Percentiles rank a stretch among this genome's conserved stretches.
These are phyloP conservation scores for Graphilbum fragrans DNA, from an alignment of 2,329 filamentous ascomycete species.

Conservation along the genomic window DNA sequence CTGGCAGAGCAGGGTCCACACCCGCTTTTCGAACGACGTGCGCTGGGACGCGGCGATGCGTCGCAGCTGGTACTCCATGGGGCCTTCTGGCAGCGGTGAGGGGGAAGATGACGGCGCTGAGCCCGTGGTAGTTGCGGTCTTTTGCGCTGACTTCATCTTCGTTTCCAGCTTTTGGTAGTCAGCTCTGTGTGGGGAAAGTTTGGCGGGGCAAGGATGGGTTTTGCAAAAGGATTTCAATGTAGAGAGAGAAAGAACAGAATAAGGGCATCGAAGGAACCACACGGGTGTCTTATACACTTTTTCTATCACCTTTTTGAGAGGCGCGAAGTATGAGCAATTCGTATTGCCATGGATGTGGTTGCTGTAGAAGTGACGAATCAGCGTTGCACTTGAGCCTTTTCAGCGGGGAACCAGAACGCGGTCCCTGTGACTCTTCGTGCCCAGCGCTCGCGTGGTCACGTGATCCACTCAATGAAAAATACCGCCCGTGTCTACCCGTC, in stretches of 20 bases:
- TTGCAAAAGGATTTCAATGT: background rate
- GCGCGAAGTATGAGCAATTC: background rate
- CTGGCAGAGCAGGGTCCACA: slow-evolving; percentile 64
- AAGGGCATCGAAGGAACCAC: background rate
- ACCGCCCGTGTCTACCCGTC: background rate
- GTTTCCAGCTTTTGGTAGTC: background rate
- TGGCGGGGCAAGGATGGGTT: background rate
- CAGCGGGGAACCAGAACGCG: background rate
- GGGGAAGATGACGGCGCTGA: background rate
- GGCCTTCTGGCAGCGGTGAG: background rate
- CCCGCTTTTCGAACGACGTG: slow-evolving; percentile 46
- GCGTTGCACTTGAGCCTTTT: background rate
- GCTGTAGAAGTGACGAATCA: slow-evolving; percentile 1
- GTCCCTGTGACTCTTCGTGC: no score
- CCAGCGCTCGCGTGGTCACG: background rate
- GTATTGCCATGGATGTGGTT: background rate
- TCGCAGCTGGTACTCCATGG: slow-evolving; percentile 26
- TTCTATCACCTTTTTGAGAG: no score
- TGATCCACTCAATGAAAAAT: background rate
- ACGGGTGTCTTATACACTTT: background rate
- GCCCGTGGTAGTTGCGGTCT: background rate
- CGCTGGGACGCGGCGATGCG: slow-evolving; percentile 30
- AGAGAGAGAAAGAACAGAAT: background rate
- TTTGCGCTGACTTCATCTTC: background rate
- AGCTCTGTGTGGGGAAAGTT: background rate